phyloP scores from a whole-genome alignment of 2,329 filamentous ascomycete genomes.

The Ophiostoma montium region DNA sequence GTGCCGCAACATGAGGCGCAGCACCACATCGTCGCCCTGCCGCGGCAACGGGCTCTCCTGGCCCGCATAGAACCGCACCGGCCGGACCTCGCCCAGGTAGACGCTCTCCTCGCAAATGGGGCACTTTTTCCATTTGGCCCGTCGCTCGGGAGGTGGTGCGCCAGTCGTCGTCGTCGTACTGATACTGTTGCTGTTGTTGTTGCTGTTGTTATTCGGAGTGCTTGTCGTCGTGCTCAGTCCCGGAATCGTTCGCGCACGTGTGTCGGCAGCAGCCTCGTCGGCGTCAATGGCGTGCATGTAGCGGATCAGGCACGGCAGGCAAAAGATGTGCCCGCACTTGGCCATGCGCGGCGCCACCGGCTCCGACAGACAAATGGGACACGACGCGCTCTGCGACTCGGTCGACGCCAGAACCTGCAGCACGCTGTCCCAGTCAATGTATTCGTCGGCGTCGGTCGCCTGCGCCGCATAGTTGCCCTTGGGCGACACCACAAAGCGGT shows the following conservation, averaged over 20 bases:
- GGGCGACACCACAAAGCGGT: conserved; percentile 88
- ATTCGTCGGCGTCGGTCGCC: conserved; percentile 72
- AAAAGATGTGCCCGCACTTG: conserved; percentile 94
- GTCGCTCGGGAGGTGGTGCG: background rate
- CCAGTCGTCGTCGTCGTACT: no score
- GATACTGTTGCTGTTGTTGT: no score
- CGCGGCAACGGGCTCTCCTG: conserved; percentile 71
- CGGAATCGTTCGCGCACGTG: background rate
- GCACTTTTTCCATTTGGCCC: conserved; percentile 66
- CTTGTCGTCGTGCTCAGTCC: background rate
- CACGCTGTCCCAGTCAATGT: conserved; percentile 81
- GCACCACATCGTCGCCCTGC: conserved; percentile 77
- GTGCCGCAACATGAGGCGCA: conserved; percentile 71
- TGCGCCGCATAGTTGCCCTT: conserved; percentile 66
- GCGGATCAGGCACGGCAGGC: conserved; percentile 78
- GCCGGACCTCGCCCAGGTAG: conserved; percentile 79
- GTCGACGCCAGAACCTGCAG: conserved; percentile 83
- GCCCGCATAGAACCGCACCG: conserved; percentile 80
- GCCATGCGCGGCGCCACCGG: conserved; percentile 94
- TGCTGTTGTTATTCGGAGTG: background rate
- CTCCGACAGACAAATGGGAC: conserved; percentile 86
- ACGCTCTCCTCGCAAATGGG: conserved; percentile 90
- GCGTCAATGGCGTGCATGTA: conserved; percentile 80
- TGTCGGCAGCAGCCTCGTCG: conserved; percentile 40
- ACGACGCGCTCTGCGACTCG: conserved; percentile 76